These are phyloP conservation scores for Penicillium sp. DNA, from an alignment of 2,329 filamentous ascomycete genomes.

Conservation along the genomic window DNA sequence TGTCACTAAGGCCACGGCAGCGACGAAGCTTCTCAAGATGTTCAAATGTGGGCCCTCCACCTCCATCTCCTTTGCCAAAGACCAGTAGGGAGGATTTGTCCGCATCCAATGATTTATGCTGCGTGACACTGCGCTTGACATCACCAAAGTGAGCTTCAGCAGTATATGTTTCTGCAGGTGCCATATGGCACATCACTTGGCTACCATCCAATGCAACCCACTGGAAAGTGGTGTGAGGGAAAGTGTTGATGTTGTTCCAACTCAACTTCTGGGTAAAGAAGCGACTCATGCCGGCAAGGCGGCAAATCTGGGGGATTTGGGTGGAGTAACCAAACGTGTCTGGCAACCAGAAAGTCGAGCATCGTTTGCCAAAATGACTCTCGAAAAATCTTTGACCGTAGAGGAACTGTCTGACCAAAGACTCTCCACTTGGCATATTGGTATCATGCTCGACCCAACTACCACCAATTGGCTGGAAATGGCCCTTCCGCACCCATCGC, in stretches of 20 bases:
- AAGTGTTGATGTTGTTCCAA: constrained; percentile 99
- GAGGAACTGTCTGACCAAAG: constrained; percentile 87
- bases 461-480: constrained; percentile 91
- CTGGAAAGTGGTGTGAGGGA: constrained; percentile 98
- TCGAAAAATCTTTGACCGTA: constrained; percentile 96
- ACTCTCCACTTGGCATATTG: constrained; percentile 94
- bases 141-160: constrained; percentile 94
- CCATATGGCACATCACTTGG: constrained; percentile 97
- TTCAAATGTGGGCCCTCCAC: constrained; percentile 90
- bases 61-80: constrained; percentile 95
- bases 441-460: constrained; percentile 99
- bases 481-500: constrained; percentile 82
- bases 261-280: constrained; percentile 99
- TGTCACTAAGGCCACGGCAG: constrained; percentile 88
- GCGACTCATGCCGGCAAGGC: constrained; percentile 89
- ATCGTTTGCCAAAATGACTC: constrained; percentile 84
- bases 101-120: constrained; percentile 95
- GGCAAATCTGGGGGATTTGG: constrained; percentile 90
- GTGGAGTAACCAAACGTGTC: constrained; percentile 98
- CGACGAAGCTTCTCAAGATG: constrained; percentile 93
- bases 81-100: constrained; percentile 88
- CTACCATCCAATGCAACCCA: constrained; percentile 96
- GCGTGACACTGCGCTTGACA: constrained; percentile 80
- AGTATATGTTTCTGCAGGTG: constrained; percentile 92
- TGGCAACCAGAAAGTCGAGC: constrained; percentile 92